Evolutionary conservation across 202 grass and related monocot genomes (phyloP).

Genomic region (Carex arenaria): DNA sequence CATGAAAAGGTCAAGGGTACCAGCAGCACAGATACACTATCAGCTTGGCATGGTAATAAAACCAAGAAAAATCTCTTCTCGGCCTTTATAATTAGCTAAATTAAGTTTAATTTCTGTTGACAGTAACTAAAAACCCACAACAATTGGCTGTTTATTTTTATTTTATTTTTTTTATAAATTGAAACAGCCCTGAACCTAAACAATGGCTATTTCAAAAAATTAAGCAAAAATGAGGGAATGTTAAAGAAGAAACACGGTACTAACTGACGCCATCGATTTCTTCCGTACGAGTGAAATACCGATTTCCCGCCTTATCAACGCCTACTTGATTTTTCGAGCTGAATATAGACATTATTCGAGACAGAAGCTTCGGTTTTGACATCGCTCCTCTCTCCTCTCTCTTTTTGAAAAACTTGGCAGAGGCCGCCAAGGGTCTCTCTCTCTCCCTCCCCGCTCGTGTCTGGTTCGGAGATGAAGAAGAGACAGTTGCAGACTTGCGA

Average conservation of each 20-base stretch:
- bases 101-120: not conserved
- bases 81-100: not conserved
- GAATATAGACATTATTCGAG: constrained; percentile 60
- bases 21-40: not conserved
- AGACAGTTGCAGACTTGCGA: not conserved
- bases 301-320: constrained; percentile 71
- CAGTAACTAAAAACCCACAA: not conserved
- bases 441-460: not conserved
- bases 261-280: constrained; percentile 64
- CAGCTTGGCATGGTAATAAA: not conserved
- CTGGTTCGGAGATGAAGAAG: not conserved
- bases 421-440: not conserved
- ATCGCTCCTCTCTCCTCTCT: constrained; percentile 21
- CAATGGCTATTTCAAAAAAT: not conserved
- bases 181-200: not conserved
- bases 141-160: not conserved
- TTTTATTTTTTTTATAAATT: not conserved
- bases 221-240: not conserved
- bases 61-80: not conserved
- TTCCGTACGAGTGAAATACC: constrained; percentile 73
- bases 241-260: not conserved
- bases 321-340: constrained; percentile 58
- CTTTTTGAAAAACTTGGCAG: not conserved
- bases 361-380: constrained; percentile 55
- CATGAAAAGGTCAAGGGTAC: not conserved